Evolutionary conservation across 2,329 filamentous ascomycete species (phyloP), one percentile per base, ranked within the genome.

Genomic region (Ceratocystis variospora): DNA sequence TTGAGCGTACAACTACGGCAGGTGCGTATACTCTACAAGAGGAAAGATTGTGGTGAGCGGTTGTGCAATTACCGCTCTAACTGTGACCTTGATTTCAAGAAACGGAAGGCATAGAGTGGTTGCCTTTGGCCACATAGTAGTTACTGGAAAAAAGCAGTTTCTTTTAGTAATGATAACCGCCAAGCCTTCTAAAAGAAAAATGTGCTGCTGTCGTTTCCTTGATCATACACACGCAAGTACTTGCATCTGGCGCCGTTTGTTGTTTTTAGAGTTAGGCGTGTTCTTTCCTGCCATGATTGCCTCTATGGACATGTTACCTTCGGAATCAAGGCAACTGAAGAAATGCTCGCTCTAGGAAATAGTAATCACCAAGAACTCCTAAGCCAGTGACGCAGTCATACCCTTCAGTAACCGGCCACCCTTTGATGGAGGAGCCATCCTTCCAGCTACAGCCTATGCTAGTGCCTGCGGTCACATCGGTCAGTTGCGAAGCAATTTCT

Each of bases 341-440:
- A 67, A 78, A 68, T 12, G 73, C 75, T 41, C 73, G 66, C 69
- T 76, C 62, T 2, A 79, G 70, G 69, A 74, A 73, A 6, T 71
- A 68, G 71, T 80, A 80, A 46, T 79, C 74, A 46, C 73, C 73
- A 0, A 79, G 76, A 45, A 79, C 77, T 0, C 80, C 80, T 22
- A 81, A 68, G 62, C 84, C 80, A 0, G 80, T 81, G 2, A 80
- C 76, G 0, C 77, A 74, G 68, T 82, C 80, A 71, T 76, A 82
- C 0, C 80, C 80, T 64, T 72, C 67, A 6, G 70, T 70, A 2
- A 79, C 77, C 17, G 75, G 73, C 78, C 80, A 83, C 0, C 79
- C 79, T 0, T 72, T 72, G 1, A 74, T 73, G 19, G 65, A 70
- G 1, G 71, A 68, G 0, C 73, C 74, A 2, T 74, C 72, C 70